phyloP scores from a whole-genome alignment of 495 filamentous ascomycete species.

The Friedmanniomyces simplex region DNA sequence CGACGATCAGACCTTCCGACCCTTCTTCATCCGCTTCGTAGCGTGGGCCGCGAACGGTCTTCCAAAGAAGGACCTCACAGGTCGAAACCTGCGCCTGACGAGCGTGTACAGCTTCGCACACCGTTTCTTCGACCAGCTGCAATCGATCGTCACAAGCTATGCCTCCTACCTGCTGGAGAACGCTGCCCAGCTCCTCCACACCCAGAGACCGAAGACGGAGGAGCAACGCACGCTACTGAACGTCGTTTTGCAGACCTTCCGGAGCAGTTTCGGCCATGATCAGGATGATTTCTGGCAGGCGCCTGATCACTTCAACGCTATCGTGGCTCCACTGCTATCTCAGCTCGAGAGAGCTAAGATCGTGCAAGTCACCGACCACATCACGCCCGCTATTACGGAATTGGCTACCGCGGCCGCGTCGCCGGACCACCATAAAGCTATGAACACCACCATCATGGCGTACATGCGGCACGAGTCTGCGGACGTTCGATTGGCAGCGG shows the following conservation, averaged over 20 bases:
- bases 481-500: conserved; percentile 60
- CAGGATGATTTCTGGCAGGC: conserved; percentile 84
- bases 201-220: not conserved
- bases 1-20: conserved; percentile 92
- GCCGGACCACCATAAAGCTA: conserved; percentile 75
- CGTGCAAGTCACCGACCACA: conserved; percentile 26
- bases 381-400: conserved; percentile 55
- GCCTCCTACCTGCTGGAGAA: conserved; percentile 72
- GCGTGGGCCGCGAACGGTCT: conserved; percentile 58
- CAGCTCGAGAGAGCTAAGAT: conserved; percentile 42
- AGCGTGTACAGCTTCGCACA: conserved; percentile 72
- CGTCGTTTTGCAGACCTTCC: conserved; percentile 54
- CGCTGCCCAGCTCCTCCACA: conserved; percentile 49
- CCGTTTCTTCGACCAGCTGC: conserved; percentile 70
- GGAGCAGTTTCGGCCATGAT: conserved; percentile 69
- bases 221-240: conserved; percentile 15
- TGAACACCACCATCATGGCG: conserved; percentile 66
- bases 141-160: conserved; percentile 90
- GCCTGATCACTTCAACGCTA: conserved; percentile 65
- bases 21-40: conserved; percentile 69
- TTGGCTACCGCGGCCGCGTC: conserved; percentile 71
- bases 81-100: conserved; percentile 45
- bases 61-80: conserved; percentile 50
- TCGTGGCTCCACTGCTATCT: conserved; percentile 55
- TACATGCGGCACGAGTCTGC: conserved; percentile 60